phyloP scores from a whole-genome alignment of 2,329 filamentous ascomycete genomes.

The Paradendryphiella salina region DNA sequence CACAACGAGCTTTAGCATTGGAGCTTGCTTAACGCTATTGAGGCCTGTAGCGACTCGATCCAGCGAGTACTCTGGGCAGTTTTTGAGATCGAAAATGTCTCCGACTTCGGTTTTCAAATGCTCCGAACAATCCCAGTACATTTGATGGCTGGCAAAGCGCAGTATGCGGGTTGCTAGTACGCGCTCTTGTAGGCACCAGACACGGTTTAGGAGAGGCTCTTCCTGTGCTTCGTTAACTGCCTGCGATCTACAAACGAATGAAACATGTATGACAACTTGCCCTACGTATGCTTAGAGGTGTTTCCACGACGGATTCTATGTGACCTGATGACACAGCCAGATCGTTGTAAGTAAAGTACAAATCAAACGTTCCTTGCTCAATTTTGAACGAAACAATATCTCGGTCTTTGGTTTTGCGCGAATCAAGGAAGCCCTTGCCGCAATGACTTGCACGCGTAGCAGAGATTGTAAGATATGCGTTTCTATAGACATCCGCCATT shows the following conservation, averaged over 20 bases:
- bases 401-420: neutral
- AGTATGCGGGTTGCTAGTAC: constrained; percentile 3
- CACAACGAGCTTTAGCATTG: neutral
- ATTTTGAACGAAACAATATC: neutral
- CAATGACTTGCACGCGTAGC: constrained; percentile 6
- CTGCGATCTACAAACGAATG: neutral
- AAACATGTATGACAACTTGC: neutral
- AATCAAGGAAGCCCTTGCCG: constrained; percentile 4
- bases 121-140: constrained; percentile 15
- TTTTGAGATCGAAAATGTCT: neutral
- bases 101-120: neutral
- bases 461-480: neutral
- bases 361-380: constrained; percentile 1
- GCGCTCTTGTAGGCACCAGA: constrained; percentile 12
- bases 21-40: neutral
- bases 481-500: too few species aligned
- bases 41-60: neutral
- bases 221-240: neutral
- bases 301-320: neutral
- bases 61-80: neutral
- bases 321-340: neutral
- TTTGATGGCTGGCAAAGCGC: constrained; percentile 10
- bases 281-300: neutral
- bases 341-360: constrained; percentile 3
- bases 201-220: constrained; percentile 4